Conservation (phyloP, 140 eudicot species). For the Stevia rebaudiana region DNA sequence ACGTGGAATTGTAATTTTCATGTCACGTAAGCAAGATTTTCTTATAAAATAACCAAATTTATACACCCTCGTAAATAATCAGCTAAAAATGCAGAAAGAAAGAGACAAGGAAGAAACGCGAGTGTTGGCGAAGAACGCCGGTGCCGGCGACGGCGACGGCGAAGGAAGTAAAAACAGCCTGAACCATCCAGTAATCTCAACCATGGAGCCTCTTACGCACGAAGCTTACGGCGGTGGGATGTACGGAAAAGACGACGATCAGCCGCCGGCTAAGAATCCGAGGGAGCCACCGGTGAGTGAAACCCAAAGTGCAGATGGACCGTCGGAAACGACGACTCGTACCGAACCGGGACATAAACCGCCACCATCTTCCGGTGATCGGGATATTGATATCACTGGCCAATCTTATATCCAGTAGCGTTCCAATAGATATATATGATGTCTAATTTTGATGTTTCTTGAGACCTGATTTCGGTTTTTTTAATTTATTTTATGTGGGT, state of each 20-base stretch:
- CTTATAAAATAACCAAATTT: background rate
- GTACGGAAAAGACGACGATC: constrained; percentile 46
- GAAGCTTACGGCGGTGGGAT: constrained; percentile 80
- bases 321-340: constrained; percentile 29
- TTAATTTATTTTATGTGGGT: background rate
- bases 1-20: background rate
- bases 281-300: constrained; percentile 42
- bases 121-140: constrained; percentile 8
- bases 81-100: constrained; percentile 15
- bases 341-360: constrained; percentile 38
- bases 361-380: constrained; percentile 70
- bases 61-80: background rate
- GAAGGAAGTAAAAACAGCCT: constrained; percentile 4
- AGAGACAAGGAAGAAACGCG: constrained; percentile 12
- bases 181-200: constrained; percentile 36
- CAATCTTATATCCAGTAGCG: constrained; percentile 52
- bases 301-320: constrained; percentile 79
- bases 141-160: too few species aligned
- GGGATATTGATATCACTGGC: constrained; percentile 70
- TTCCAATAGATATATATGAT: background rate
- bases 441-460: background rate
- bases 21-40: background rate
- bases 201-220: constrained; percentile 47
- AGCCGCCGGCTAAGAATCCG: constrained; percentile 20
- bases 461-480: background rate